Evolutionary conservation across 345 rosid genomes (phyloP).

Genomic region (Acer yangbiense): DNA sequence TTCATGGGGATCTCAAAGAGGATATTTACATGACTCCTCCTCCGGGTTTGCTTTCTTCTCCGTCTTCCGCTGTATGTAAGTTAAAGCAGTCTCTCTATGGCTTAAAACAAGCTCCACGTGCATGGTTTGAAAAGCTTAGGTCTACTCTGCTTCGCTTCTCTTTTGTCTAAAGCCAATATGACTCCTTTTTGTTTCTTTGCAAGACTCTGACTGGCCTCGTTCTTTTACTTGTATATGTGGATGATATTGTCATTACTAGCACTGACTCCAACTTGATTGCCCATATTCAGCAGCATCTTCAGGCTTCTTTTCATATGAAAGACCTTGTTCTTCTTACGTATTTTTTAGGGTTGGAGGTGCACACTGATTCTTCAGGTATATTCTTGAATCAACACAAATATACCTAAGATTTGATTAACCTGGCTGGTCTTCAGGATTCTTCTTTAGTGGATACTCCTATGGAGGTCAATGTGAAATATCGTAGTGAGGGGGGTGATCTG

Average conservation of each 20-base stretch:
- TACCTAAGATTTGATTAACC: not conserved
- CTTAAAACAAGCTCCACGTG: constrained; percentile 8
- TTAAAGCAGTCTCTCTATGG: not conserved
- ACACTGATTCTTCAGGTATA: not conserved
- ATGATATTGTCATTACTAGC: constrained; percentile 2
- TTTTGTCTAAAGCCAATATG: not conserved
- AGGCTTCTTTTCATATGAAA: constrained; percentile 8
- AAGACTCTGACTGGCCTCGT: not conserved
- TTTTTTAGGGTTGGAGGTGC: not conserved
- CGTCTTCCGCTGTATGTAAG: too few relatives aligned
- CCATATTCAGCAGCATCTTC: too few relatives aligned
- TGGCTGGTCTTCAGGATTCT: constrained; percentile 5
- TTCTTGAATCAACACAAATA: constrained; percentile 9
- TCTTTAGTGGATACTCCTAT: not conserved
- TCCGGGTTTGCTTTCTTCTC: not conserved
- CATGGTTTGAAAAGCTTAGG: constrained; percentile 13
- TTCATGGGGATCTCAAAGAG: not conserved
- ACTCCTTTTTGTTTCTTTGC: not conserved
- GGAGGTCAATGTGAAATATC: not conserved
- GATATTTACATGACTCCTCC: not conserved
- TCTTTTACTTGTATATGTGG: not conserved
- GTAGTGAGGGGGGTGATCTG: not conserved
- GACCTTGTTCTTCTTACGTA: not conserved
- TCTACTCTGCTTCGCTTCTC: not conserved
- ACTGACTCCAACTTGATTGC: not conserved